A percentile compares a stretch with the other conserved stretches of the same genome.
Conservation (phyloP, 2,329 filamentous ascomycete species). For the Sarocladium oryzae region DNA sequence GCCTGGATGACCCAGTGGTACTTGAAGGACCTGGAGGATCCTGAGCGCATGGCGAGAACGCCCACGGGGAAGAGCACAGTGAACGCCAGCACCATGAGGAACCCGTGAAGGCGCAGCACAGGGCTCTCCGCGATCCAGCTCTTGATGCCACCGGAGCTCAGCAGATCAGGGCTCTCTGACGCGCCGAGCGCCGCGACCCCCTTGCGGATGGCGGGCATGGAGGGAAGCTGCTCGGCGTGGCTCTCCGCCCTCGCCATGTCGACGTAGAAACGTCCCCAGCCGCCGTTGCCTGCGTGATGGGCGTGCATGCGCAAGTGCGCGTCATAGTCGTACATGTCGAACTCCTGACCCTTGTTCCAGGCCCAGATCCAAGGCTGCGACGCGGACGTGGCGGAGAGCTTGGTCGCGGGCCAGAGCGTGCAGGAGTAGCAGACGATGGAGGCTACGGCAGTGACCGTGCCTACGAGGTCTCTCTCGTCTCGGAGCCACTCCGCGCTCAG, state of each 20-base stretch:
- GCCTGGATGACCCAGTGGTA: constrained; percentile 16
- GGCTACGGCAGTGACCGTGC: constrained; percentile 11
- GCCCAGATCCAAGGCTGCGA: constrained; percentile 22
- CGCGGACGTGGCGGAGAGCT: constrained; percentile 13
- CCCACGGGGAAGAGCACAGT: constrained; percentile 14
- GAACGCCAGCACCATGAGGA: constrained; percentile 15
- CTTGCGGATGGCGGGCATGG: constrained; percentile 10
- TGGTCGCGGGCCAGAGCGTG: constrained; percentile 15
- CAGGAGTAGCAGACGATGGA: constrained; percentile 19
- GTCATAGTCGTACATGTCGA: constrained; percentile 13
- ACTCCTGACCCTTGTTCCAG: constrained; percentile 18
- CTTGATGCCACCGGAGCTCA: not conserved
- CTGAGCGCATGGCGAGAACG: constrained; percentile 14
- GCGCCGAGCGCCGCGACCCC: constrained; percentile 10
- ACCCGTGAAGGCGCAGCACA: constrained; percentile 13
- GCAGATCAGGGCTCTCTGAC: constrained; percentile 11
- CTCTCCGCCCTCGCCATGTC: constrained; percentile 15
- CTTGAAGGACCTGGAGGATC: constrained; percentile 12
- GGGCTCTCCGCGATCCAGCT: constrained; percentile 4
- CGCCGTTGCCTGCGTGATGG: constrained; percentile 11
- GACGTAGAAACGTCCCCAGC: constrained; percentile 16
- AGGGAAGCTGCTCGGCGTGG: constrained; percentile 9
- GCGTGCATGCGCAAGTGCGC: constrained; percentile 13
- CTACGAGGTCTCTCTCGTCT: not conserved
- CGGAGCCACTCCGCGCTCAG: constrained; percentile 12